phyloP scores from a whole-genome alignment of 331 rosid genomes.

The Telfairia occidentalis region DNA sequence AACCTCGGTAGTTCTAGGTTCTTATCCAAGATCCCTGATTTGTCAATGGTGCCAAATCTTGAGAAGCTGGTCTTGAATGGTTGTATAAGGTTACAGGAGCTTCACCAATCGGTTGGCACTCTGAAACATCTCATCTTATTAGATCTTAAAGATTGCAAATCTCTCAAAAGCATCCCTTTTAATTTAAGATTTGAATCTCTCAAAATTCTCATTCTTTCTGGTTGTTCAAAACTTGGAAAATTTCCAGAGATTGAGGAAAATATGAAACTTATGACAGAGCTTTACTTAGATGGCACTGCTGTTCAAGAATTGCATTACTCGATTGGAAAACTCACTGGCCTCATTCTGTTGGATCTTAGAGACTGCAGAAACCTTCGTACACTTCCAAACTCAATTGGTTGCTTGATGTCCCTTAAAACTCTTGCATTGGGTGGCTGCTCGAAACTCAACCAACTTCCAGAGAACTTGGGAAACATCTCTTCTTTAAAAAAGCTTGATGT shows the following conservation, averaged over 20 bases:
- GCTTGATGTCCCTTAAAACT: slow-evolving; percentile 3
- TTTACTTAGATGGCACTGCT: slow-evolving; percentile 12
- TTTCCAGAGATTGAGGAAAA: slow-evolving; percentile 12
- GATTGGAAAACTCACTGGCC: slow-evolving; percentile 3
- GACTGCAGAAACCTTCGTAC: slow-evolving; percentile 5
- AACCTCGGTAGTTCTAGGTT: slow-evolving; percentile 10
- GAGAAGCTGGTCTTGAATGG: slow-evolving; percentile 16
- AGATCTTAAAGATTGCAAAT: slow-evolving; percentile 14
- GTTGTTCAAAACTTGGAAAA: slow-evolving; percentile 8
- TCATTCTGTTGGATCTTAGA: background rate
- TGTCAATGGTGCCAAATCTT: slow-evolving; percentile 6
- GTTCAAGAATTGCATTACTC: background rate
- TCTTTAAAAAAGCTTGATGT: slow-evolving; percentile 2
- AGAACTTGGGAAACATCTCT: background rate
- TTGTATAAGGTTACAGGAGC: slow-evolving; percentile 1
- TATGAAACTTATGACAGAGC: slow-evolving; percentile 7
- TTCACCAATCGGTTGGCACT: background rate
- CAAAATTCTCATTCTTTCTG: slow-evolving; percentile 9
- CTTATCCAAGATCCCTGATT: slow-evolving; percentile 13
- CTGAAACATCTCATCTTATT: slow-evolving; percentile 6
- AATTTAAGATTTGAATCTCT: background rate
- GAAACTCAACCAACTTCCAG: background rate
- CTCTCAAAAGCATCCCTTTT: background rate
- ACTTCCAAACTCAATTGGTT: background rate
- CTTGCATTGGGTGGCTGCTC: slow-evolving; percentile 1